phyloP scores from a whole-genome alignment of 148 eudicot genomes.

The Fallopia convolvulus region DNA sequence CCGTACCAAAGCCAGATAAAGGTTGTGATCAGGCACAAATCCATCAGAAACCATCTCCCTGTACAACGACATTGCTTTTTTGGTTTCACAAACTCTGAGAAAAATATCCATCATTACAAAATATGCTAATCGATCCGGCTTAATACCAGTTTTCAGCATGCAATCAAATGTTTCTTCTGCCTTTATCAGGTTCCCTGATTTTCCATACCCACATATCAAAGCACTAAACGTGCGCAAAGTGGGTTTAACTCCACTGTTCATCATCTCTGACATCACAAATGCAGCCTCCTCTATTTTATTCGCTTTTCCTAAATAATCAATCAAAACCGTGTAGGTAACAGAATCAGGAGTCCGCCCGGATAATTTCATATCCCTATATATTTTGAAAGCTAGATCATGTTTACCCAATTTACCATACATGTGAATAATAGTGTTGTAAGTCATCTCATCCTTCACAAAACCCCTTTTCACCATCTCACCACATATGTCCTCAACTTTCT shows the following conservation, averaged over 20 bases:
- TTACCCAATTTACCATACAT: constrained; percentile 82
- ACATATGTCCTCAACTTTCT: constrained; percentile 60
- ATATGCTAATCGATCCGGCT: constrained; percentile 80
- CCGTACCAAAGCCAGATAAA: constrained; percentile 49
- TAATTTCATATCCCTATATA: constrained; percentile 66
- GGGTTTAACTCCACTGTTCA: constrained; percentile 66
- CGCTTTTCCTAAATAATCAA: constrained; percentile 90
- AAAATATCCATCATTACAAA: constrained; percentile 79
- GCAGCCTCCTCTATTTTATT: constrained; percentile 75
- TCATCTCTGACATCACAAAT: constrained; percentile 87
- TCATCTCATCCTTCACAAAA: constrained; percentile 86
- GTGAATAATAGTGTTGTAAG: constrained; percentile 87
- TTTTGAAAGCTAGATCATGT: constrained; percentile 60
- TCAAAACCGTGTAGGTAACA: constrained; percentile 78
- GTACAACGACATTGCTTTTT: constrained; percentile 57
- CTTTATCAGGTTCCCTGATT: constrained; percentile 58
- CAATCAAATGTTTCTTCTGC: constrained; percentile 74
- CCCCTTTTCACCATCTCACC: constrained; percentile 78
- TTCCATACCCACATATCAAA: constrained; percentile 93
- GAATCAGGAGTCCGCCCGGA: constrained; percentile 80
- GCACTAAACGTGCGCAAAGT: constrained; percentile 84
- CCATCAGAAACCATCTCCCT: constrained; percentile 60
- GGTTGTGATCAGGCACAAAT: constrained; percentile 52
- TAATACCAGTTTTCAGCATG: constrained; percentile 79
- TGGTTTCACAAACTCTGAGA: constrained; percentile 49